These are phyloP conservation scores for Trichoderma atroviride DNA, from an alignment of 2,329 filamentous ascomycete genomes.

Conservation along the genomic window DNA sequence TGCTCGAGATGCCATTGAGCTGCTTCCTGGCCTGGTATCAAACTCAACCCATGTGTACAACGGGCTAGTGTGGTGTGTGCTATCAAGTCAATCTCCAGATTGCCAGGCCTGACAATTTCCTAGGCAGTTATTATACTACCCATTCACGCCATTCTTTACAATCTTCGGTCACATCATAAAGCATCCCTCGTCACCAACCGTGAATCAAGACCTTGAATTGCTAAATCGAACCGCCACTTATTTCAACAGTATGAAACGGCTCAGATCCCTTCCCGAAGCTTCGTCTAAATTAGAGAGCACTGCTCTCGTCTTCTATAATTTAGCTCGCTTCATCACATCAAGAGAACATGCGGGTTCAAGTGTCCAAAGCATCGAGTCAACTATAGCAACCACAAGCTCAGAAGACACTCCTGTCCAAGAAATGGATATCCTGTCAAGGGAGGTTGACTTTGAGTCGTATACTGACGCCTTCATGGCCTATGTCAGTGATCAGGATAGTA, in stretches of 20 bases:
- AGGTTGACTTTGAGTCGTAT: background rate
- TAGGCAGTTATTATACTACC: slow-evolving; percentile 22
- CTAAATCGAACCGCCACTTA: slow-evolving; percentile 10
- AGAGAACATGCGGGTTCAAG: background rate
- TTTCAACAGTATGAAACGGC: slow-evolving; percentile 15
- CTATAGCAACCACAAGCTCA: background rate
- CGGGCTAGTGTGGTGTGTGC: slow-evolving; percentile 14
- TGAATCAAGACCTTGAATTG: background rate
- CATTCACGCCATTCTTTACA: slow-evolving; percentile 22
- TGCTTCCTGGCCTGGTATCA: slow-evolving; percentile 16
- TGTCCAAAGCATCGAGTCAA: background rate
- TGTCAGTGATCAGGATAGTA: background rate
- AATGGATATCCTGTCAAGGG: background rate
- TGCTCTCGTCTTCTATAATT: slow-evolving; percentile 5
- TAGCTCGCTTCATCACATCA: background rate
- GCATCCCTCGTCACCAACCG: background rate
- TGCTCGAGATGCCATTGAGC: slow-evolving; percentile 14
- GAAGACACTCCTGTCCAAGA: background rate
- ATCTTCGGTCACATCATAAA: slow-evolving; percentile 1
- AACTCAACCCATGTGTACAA: slow-evolving; percentile 23
- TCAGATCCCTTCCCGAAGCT: background rate
- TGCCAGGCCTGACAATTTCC: background rate
- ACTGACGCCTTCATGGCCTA: slow-evolving; percentile 9
- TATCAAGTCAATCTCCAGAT: background rate
- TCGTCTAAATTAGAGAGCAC: background rate